Evolutionary conservation across 805 yeast species (phyloP), one percentile per base, ranked within the genome.

Genomic region (Myxozyma geophila): DNA sequence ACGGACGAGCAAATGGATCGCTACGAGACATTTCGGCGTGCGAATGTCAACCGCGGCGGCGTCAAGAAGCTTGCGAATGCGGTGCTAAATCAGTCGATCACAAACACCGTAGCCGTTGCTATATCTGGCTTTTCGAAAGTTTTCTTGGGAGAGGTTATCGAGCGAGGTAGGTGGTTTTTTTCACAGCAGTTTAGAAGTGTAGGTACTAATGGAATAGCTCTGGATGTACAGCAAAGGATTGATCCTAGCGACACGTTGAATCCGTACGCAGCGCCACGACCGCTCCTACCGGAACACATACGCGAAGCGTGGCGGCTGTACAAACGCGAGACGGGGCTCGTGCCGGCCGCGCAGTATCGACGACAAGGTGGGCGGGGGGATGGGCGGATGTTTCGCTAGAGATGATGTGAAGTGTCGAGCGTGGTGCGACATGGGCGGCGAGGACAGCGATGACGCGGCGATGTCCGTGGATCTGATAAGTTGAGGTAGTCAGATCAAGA

Each of bases 291-390:
- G 0, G 92, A 89, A 64, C 96, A 92, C 72, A 81, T 92, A 36
- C 77, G 96, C 56, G 96, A 91, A 70, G 97, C 97, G 0, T 90
- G 96, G 93, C 79, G 96, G 69, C 74, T 88, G 54, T 88, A 87
- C 69, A 85, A 84, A 68, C 67, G 81, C 49, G 96, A 92, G 71
- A 84, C 82, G 57, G 86, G 87, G 39, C 82, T 86, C 2, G 82
- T 85, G 1, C 85, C 89, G 6, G 78, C 80, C 9, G 82, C 87
- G 1, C 84, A 85, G 58, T 88, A 92, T 90, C 79, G 92, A 62
- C 75, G 81, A 7, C 90, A 88, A 72, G 90, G 90, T 13, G 87
- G 87, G 4, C 89, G 83, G 54, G 84, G 87, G 1, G 88, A 86
- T 70, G 93, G 93, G 0, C 74, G 81, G 74, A 75, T 89, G 81